Base-by-base conservation (phyloP, 768 basidiomycete genomes). In the Dacryopinax primogenitus region DNA sequence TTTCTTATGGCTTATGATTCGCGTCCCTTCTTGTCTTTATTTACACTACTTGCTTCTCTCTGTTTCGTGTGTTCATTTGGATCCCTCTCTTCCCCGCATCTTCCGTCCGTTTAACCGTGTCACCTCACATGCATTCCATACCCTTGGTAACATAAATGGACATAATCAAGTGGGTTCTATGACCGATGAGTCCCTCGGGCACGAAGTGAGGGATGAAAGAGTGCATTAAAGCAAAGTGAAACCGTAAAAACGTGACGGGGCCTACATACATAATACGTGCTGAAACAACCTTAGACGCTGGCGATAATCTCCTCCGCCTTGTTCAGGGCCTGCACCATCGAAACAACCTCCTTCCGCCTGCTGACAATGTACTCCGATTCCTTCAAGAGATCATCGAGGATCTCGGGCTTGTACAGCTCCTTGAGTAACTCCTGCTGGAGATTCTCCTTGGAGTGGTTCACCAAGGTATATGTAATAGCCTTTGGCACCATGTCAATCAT, bases 401-500 rank as follows among this genome's bases (percentile, higher is more conserved):
- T 92, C 13, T 98, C 95, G 15, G 93, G 87, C 76, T 96, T 95
- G 81, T 99, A 99, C 28, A 99, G 81, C 78, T 97, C 90, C 73
- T 96, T 91, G 63, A 99, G 77, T 39, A 99, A 81, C 76, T 96
- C 94, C 67, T 86, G 83, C 78, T 99, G 96, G 66, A 99, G 78
- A 74, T 90, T 85, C 77, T 98, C 96, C 76, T 96, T 97, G 66
- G 94, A 86, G 75, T 86, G 86, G 73, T 85, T 88, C 62, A 99
- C 95, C 35, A 98, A 84, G 16, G 91, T 97, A 68, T 90, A 78
- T 11, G 88, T 85, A 73, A 96, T 92, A 18, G 91, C 91, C 76
- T 99, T 99, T 7, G 95, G 95, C 28, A 98, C 90, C 92, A 96
- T 96, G 76, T 98, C 95, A 71, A 98, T 98, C 90, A 98, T 92